phyloP scores from a whole-genome alignment of 2,329 filamentous ascomycete species.

The Leptoxyphium fumago region DNA sequence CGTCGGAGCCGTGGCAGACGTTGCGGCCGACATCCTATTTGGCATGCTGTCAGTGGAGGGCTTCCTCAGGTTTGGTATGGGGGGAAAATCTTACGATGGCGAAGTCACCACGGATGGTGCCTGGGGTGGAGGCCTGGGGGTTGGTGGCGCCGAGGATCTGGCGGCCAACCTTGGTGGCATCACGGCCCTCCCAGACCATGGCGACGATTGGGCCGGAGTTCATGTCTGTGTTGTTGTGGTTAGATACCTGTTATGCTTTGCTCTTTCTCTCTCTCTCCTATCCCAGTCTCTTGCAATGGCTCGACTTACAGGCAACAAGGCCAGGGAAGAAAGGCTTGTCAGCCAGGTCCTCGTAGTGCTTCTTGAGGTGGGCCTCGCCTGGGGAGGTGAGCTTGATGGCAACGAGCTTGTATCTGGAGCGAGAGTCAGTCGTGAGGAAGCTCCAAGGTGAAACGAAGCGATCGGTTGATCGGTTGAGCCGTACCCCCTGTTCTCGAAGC shows the following conservation, averaged over 20 bases:
- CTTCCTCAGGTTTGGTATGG: background rate
- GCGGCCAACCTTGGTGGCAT: conserved; percentile 97
- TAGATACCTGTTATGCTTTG: background rate
- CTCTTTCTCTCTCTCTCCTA: background rate
- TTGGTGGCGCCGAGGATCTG: conserved; percentile 97
- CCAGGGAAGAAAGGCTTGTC: conserved; percentile 95
- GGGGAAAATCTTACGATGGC: conserved; percentile 44
- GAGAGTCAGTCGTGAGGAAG: conserved; percentile 2
- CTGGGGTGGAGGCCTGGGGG: conserved; percentile 82
- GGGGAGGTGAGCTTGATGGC: conserved; percentile 92
- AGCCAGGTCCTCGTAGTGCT: conserved; percentile 88
- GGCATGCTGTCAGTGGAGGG: conserved; percentile 4
- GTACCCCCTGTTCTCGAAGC: conserved; percentile 93
- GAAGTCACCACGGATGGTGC: conserved; percentile 94
- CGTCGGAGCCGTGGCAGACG: conserved; percentile 99
- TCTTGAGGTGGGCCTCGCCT: conserved; percentile 89
- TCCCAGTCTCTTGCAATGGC: background rate
- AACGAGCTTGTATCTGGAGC: conserved; percentile 79
- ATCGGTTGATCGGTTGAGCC: conserved; percentile 17
- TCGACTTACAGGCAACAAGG: conserved; percentile 63
- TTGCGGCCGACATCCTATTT: conserved; percentile 72
- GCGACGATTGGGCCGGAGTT: conserved; percentile 88
- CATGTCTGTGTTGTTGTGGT: conserved; percentile 57
- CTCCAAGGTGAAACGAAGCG: background rate
- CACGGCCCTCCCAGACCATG: conserved; percentile 99